Conservation (phyloP, 306 rosid species). For the Quercus aquifolioides region DNA sequence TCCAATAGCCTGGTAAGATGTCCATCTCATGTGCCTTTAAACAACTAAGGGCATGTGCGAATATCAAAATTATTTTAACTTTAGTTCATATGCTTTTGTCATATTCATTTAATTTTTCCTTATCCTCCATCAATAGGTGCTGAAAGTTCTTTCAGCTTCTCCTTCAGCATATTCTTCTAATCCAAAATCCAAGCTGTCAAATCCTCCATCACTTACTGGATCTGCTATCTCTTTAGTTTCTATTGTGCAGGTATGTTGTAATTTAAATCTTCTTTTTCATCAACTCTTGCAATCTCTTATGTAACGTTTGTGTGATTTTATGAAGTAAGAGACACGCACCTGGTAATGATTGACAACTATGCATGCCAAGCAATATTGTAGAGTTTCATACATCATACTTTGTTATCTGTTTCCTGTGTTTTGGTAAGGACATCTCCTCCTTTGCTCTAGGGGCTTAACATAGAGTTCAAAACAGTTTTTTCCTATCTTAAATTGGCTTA, state of each 20-base stretch:
- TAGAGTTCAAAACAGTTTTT: background rate
- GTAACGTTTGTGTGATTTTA: background rate
- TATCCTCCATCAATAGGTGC: constrained; percentile 49
- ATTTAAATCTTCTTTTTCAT: constrained; percentile 1
- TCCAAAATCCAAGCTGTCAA: constrained; percentile 73
- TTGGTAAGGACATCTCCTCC: background rate
- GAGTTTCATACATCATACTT: background rate
- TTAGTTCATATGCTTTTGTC: background rate
- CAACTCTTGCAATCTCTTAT: background rate
- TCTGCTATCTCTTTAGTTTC: constrained; percentile 84
- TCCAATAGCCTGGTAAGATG: constrained; percentile 80
- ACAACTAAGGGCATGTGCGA: constrained; percentile 6
- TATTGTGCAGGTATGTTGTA: constrained; percentile 63
- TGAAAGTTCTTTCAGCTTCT: constrained; percentile 88
- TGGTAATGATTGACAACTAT: background rate
- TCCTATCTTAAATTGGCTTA: background rate
- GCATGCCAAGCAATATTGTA: background rate
- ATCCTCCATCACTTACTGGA: constrained; percentile 90
- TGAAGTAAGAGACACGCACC: background rate
- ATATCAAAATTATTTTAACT: constrained; percentile 6
- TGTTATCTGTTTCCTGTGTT: background rate
- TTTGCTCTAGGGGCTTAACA: background rate
- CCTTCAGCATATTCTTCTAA: constrained; percentile 89
- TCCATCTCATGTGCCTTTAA: constrained; percentile 8
- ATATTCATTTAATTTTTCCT: background rate